Evolutionary conservation across 192 early-diverging fungal species (phyloP).

Genomic region (Podila epicladia): DNA sequence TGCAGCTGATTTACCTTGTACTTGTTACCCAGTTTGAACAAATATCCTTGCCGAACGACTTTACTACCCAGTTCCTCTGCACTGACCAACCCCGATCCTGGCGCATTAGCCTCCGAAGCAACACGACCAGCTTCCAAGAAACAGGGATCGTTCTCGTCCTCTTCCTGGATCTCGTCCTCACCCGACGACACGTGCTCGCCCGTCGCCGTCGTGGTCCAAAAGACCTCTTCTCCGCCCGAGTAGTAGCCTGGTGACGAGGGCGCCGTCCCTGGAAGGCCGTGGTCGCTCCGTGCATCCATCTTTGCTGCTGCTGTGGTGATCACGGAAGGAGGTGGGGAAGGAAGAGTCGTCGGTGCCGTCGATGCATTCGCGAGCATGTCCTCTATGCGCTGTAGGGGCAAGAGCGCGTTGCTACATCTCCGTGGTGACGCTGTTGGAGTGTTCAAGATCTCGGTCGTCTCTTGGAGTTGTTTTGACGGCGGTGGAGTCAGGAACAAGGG

Average conservation of each 20-base stretch:
- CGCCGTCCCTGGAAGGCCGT: neutral
- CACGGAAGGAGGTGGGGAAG: neutral
- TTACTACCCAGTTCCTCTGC: slow-evolving; percentile 57
- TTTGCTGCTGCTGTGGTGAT: neutral
- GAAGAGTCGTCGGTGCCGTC: neutral
- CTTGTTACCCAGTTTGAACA: slow-evolving; percentile 61
- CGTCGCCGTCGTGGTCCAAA: slow-evolving; percentile 6
- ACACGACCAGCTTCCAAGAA: slow-evolving; percentile 37
- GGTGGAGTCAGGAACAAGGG: neutral
- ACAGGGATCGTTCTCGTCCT: slow-evolving; percentile 21
- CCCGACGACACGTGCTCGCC: slow-evolving; percentile 20
- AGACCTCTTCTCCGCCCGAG: slow-evolving; percentile 24
- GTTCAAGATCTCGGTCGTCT: neutral
- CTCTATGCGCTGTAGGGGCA: neutral
- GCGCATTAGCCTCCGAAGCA: slow-evolving; percentile 44
- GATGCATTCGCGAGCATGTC: neutral
- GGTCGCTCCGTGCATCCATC: no score
- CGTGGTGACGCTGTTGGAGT: neutral
- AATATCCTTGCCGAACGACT: slow-evolving; percentile 61
- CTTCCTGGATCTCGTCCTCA: slow-evolving; percentile 30
- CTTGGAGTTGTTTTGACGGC: neutral
- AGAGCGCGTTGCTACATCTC: neutral
- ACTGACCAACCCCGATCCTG: slow-evolving; percentile 38
- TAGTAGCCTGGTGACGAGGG: slow-evolving; percentile 15
- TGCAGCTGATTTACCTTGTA: slow-evolving; percentile 51